Evolutionary conservation across 2,329 filamentous ascomycete genomes (phyloP).

Genomic region (Botryotinia calthae): DNA sequence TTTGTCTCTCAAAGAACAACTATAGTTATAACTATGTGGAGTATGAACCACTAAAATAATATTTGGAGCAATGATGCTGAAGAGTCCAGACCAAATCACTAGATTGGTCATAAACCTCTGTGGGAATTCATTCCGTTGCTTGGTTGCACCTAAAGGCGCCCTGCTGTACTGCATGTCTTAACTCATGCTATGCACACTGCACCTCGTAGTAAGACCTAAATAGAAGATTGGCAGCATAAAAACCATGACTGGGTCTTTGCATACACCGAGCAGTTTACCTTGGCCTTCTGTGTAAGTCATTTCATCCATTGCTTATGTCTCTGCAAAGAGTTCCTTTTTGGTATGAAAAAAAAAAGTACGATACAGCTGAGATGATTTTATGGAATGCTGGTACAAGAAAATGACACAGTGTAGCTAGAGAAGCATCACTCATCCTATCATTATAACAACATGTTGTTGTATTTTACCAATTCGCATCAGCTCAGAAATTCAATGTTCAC

Average conservation of each 20-base stretch:
- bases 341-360: neutral
- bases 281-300: neutral
- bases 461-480: neutral
- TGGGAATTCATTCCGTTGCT: neutral
- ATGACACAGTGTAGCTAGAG: neutral
- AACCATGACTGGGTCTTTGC: neutral
- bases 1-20: neutral
- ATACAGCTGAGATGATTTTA: neutral
- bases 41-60: neutral
- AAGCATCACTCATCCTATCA: neutral
- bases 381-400: neutral
- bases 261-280: neutral
- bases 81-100: neutral
- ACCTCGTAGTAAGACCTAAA: neutral
- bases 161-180: neutral
- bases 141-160: neutral
- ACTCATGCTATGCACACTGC: neutral
- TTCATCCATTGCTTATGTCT: neutral
- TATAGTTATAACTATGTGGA: neutral
- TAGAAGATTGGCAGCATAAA: neutral
- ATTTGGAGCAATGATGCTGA: neutral
- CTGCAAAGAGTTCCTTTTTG: neutral
- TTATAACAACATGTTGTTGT: neutral
- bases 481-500: neutral
- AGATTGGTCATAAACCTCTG: neutral